Evolutionary conservation across 1,284 basidiomycete genomes (phyloP), one percentile per base, ranked within the genome.

Genomic region (Dichomitus squalens): DNA sequence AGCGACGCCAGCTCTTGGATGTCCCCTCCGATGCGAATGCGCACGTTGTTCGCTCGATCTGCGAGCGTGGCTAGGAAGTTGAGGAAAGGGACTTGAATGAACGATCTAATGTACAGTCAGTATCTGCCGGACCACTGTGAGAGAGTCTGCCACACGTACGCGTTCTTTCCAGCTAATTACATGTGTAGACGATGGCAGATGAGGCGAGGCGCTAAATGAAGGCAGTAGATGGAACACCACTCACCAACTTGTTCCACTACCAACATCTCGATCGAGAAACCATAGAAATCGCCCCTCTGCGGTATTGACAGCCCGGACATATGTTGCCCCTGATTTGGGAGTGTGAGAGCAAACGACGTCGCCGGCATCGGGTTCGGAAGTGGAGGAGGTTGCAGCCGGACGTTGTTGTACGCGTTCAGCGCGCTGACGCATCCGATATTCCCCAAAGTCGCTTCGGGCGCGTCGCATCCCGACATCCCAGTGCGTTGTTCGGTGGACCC

Each of bases 251-350:
- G 81, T 59, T 82, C 80, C 3, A 82, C 82, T 14, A 91, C 85
- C 25, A 85, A 88, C 76, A 90, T 80, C 70, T 91, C 89, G 53
- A 92, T 77, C 2, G 85, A 87, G 64, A 90, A 89, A 0, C 89
- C 88, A 52, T 84, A 75, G 64, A 90, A 90, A 43, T 82, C 79
- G 14, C 87, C 87, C 38, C 74, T 73, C 63, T 85, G 82, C 7
- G 75, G 72, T 31, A 87, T 85, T 2, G 81, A 85, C 4, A 82
- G 68, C 0, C 76, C 78, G 3, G 53, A 33, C 56, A 74, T 70
- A 25, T 67, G 55, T 18, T 49, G 52, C 59, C 49, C 68, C 60
- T 31, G 64, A 38, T 36, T 57, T 23, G 49, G 57, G 18, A 76
- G 51, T 31, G 60, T 51, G 12, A 74, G 59, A 5, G 63, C 43